A percentile compares a stretch with the other conserved stretches of the same genome.
These are phyloP conservation scores for Apiospora marii DNA, from an alignment of 2,329 filamentous ascomycete genomes.

Conservation along the genomic window DNA sequence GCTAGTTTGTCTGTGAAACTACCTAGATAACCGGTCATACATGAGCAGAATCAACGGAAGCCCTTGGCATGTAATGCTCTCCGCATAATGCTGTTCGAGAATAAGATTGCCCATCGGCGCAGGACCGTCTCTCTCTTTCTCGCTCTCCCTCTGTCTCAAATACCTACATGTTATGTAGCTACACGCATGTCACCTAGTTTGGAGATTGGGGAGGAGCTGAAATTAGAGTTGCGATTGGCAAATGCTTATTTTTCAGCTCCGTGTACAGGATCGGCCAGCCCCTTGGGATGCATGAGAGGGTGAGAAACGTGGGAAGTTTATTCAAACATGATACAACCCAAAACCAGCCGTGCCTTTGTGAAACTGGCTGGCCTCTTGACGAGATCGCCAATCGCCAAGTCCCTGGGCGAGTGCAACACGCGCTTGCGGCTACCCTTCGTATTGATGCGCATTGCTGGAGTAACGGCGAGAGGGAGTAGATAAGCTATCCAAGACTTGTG, in stretches of 20 bases:
- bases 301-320: neutral
- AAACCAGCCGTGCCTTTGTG: neutral
- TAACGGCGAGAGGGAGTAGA: neutral
- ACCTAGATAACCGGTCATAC: too few relatives aligned
- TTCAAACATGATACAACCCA: neutral
- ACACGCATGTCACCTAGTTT: too few relatives aligned
- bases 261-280: neutral
- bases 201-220: neutral
- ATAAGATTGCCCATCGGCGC: neutral
- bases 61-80: neutral
- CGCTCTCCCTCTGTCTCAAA: neutral
- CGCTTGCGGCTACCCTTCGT: neutral
- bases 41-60: neutral
- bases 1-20: neutral
- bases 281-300: neutral
- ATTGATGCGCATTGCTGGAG: neutral
- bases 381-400: neutral
- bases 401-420: neutral
- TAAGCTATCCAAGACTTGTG: neutral
- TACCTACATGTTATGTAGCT: too few relatives aligned
- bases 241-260: conserved; percentile 2
- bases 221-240: neutral
- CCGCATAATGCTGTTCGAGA: neutral
- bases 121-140: too few relatives aligned
- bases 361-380: neutral